These are phyloP conservation scores for Cystobasidium tubakii DNA, from an alignment of 768 basidiomycete species.

Conservation along the genomic window DNA sequence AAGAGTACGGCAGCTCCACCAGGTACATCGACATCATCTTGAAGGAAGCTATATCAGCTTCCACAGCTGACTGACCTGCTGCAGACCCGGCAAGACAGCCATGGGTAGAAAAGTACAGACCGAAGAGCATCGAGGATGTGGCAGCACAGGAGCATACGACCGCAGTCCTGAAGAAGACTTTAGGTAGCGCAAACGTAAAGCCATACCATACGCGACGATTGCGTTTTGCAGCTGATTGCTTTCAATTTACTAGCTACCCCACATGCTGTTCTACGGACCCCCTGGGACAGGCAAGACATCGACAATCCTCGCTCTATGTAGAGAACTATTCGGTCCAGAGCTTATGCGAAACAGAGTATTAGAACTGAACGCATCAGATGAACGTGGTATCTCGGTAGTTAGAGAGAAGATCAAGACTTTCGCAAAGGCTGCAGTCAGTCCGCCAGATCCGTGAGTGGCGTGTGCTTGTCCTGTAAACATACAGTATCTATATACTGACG, in stretches of 20 bases:
- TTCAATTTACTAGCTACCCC: slow-evolving; percentile 66
- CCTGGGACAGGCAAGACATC: slow-evolving; percentile 98
- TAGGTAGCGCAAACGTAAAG: slow-evolving; percentile 80
- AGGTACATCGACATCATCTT: not conserved
- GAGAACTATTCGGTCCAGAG: slow-evolving; percentile 96
- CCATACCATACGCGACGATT: not conserved
- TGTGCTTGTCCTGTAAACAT: not conserved
- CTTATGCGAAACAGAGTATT: slow-evolving; percentile 87
- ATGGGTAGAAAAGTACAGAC: slow-evolving; percentile 99
- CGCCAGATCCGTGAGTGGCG: slow-evolving; percentile 40
- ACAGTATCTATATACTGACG: no score
- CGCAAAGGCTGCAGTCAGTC: slow-evolving; percentile 54
- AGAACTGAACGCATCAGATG: slow-evolving; percentile 97
- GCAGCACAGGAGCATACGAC: slow-evolving; percentile 96
- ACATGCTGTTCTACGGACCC: slow-evolving; percentile 99
- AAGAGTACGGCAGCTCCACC: slow-evolving; percentile 20
- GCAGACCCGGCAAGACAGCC: slow-evolving; percentile 52
- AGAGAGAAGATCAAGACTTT: slow-evolving; percentile 98
- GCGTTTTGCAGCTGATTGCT: not conserved
- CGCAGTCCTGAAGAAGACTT: slow-evolving; percentile 79
- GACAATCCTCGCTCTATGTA: slow-evolving; percentile 85
- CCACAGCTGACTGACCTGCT: not conserved
- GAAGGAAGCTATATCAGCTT: not conserved
- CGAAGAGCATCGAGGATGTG: slow-evolving; percentile 95
- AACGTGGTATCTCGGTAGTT: slow-evolving; percentile 92